phyloP scores from a whole-genome alignment of 176 grass and related monocot genomes.

The Phragmites australis region DNA sequence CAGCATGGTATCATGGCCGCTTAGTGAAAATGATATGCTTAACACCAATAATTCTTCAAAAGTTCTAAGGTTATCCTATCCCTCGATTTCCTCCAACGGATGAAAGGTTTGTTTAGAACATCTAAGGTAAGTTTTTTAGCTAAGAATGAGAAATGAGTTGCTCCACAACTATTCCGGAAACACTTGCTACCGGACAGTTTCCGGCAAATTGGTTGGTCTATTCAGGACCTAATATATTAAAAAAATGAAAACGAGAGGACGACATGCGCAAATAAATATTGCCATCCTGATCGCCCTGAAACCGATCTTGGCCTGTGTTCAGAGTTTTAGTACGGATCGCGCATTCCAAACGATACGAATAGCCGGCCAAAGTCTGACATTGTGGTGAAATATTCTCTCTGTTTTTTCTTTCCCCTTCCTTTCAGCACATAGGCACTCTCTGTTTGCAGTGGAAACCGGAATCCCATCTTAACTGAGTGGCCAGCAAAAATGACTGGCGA shows the following conservation, averaged over 20 bases:
- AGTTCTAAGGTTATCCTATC: too few relatives aligned
- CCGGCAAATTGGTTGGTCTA: too few relatives aligned
- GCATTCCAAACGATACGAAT: slow-evolving; percentile 7
- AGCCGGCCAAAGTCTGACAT: not conserved
- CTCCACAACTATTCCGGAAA: too few relatives aligned
- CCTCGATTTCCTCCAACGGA: too few relatives aligned
- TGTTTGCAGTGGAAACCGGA: slow-evolving; percentile 2
- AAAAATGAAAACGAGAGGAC: not conserved
- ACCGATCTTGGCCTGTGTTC: not conserved
- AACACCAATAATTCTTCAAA: too few relatives aligned
- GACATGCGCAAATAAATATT: not conserved
- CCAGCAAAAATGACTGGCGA: not conserved
- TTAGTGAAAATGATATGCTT: too few relatives aligned
- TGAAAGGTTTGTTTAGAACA: too few relatives aligned
- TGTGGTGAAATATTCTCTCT: not conserved
- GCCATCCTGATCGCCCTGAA: not conserved
- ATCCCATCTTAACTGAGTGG: slow-evolving; percentile 4
- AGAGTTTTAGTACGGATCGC: not conserved
- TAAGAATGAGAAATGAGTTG: too few relatives aligned
- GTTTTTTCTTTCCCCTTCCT: not conserved
- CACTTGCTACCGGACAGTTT: too few relatives aligned
- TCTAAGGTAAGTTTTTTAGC: too few relatives aligned
- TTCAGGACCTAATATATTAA: not conserved
- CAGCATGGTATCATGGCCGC: too few relatives aligned
- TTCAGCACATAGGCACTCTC: not conserved